Base-by-base conservation (phyloP, 768 basidiomycete species). In the Epithele typhae region DNA sequence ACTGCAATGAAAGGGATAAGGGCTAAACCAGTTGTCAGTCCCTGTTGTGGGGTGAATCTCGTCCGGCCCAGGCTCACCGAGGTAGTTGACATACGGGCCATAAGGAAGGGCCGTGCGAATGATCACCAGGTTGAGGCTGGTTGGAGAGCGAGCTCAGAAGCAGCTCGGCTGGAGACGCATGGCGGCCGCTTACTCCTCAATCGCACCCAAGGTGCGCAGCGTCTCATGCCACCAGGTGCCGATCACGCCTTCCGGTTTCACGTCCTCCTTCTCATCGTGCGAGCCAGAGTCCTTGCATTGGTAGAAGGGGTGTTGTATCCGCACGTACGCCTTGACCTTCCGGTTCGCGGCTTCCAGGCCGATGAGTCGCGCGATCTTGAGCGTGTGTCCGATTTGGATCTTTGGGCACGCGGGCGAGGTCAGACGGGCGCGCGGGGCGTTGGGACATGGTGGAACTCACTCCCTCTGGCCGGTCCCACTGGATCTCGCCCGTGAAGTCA, bases 161-260 rank as follows among this genome's bases (percentile, higher is more conserved):
- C n/a, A 92, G 72, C 43, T 88, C 91, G 48, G 35, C 9, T 7
- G 6, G 35, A 7, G 35, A n/a, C 6, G 7, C 14, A 7, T 7
- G 8, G 8, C 27, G 14, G 39, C 2, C 6, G 53, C 60, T 35
- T 57, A 90, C 89, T 79, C 77, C 51, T 80, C 71, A 46, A 92
- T 87, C 5, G 81, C 79, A 18, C 82, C 87, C 50, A 92, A 62
- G 61, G 78, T 78, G 25, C 90, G 77, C 21, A 87, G 68, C 1
- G 86, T 80, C 68, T 92, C 91, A 55, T 93, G 91, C 87, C 89
- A 92, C 91, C 91, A 93, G 15, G 71, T 79, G 15, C 91, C 90
- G 49, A 82, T 65, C 5, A 79, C 75, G 37, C 81, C 83, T 17
- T 70, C 65, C 10, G 91, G 89, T 59, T 86, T 85, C 39, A 82